Evolutionary conservation across 2,329 filamentous ascomycete species (phyloP), one percentile per base, ranked within the genome.

Genomic region (Colletotrichum abscissum): DNA sequence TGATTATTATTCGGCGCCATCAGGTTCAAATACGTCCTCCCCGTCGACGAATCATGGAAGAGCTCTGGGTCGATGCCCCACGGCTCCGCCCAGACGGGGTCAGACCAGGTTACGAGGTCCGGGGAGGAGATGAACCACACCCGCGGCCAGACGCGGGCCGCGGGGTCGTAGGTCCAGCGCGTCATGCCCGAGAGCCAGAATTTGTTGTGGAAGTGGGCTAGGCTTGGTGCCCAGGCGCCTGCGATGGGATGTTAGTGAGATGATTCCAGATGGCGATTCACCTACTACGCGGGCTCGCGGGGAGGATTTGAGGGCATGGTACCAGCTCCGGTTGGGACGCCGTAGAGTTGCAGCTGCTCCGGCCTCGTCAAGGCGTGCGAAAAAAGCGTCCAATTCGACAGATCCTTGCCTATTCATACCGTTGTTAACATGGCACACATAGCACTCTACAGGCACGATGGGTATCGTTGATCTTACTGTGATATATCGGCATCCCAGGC

Each of bases 401-500:
- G 76, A 74, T 86, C 84, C 9, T 78, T 86, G 42, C 86, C 87
- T 68, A 5, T 3, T 19, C 16, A 8, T 3, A 5, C 5, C 9
- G 9, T 11, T 11, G 19, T 24, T 5, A 54, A n/a, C n/a, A 33
- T 26, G 38, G 14, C 6, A 42, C 14, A 19, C 1, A 42, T 3
- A 8, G 14, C 5, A 42, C 38, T 19, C 3, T 7, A 5, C 2
- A 42, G 38, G 38, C 16, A 7, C 38, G 14, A 12, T 42, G 38
- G 38, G 35, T 7, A 16, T 16, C 30, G n/a, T 30, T 14, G 12
- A 11, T 30, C 63, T 33, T 54, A 68, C 69, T 71, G 63, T 89
- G 86, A 73, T 89, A 88, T 57, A 90, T 86, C 4, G 86, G 87
- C 2, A 86, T 83, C 0, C 86, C 87, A 0, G 88, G 88, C 68